Percentiles rank a stretch among this genome's conserved stretches.
These are phyloP conservation scores for Luffa aegyptiaca DNA, from an alignment of 306 rosid genomes.

Conservation along the genomic window DNA sequence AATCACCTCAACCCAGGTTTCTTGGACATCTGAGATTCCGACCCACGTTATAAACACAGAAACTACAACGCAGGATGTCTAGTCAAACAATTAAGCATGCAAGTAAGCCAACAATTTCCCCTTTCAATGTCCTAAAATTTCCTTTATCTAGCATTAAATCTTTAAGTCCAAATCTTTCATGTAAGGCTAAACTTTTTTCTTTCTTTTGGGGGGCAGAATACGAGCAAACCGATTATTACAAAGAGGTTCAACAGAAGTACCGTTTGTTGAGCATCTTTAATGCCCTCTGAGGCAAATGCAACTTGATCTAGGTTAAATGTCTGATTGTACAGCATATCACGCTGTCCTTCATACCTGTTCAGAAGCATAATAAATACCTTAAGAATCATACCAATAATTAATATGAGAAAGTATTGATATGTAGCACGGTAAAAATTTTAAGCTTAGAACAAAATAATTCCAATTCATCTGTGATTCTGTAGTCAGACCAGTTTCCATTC, in stretches of 20 bases:
- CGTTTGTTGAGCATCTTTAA: conserved; percentile 96
- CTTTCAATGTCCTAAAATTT: not conserved
- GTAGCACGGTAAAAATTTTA: not conserved
- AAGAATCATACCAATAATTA: not conserved
- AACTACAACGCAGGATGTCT: not conserved
- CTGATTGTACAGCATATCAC: conserved; percentile 93
- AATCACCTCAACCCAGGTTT: conserved; percentile 6
- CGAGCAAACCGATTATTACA: not conserved
- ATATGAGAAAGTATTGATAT: not conserved
- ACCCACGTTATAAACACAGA: conserved; percentile 7
- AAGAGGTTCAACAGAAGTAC: conserved; percentile 35
- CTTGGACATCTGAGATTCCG: conserved; percentile 1
- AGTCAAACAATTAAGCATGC: not conserved
- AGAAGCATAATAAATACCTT: conserved; percentile 6
- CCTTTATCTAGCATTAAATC: not conserved
- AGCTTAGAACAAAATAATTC: not conserved
- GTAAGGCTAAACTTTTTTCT: not conserved
- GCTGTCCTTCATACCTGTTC: conserved; percentile 97
- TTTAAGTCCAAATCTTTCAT: not conserved
- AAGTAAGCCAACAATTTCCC: not conserved
- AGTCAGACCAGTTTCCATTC: not conserved
- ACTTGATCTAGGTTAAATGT: conserved; percentile 97
- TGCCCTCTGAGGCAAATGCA: conserved; percentile 84
- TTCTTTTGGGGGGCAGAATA: not conserved
- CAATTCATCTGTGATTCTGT: not conserved